phyloP scores from a whole-genome alignment of 805 yeast genomes.

The Saturnispora serradocipensis region DNA sequence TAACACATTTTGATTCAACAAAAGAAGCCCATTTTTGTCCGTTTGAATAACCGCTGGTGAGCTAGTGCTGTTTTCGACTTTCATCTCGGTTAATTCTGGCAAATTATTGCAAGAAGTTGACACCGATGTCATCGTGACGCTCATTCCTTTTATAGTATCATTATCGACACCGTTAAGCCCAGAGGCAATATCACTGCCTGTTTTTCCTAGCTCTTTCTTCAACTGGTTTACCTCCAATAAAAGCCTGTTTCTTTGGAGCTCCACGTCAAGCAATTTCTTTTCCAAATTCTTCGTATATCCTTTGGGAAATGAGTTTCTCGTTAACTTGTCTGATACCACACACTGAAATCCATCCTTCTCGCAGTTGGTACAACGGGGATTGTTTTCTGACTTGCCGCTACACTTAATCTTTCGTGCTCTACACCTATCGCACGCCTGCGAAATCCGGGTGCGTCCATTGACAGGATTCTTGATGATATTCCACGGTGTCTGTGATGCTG shows the following conservation, averaged over 20 bases:
- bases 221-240: constrained; percentile 27
- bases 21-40: constrained; percentile 16
- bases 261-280: constrained; percentile 48
- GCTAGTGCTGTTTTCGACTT: neutral
- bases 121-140: constrained; percentile 1
- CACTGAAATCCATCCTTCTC: constrained; percentile 56
- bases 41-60: constrained; percentile 3
- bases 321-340: constrained; percentile 61
- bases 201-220: constrained; percentile 12
- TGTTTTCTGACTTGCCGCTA: constrained; percentile 45
- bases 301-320: constrained; percentile 71
- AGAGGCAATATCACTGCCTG: neutral
- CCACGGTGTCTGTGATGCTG: constrained; percentile 15
- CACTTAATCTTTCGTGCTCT: constrained; percentile 68
- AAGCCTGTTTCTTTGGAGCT: constrained; percentile 41
- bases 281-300: constrained; percentile 76
- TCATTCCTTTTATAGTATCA: neutral
- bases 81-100: neutral
- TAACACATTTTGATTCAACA: constrained; percentile 23
- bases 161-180: neutral
- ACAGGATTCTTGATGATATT: constrained; percentile 29
- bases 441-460: constrained; percentile 40
- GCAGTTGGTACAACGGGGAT: constrained; percentile 60
- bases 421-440: constrained; percentile 80
- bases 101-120: neutral